Base-by-base conservation (phyloP, 805 yeast species). In the Yamadazyma akitaensis region DNA sequence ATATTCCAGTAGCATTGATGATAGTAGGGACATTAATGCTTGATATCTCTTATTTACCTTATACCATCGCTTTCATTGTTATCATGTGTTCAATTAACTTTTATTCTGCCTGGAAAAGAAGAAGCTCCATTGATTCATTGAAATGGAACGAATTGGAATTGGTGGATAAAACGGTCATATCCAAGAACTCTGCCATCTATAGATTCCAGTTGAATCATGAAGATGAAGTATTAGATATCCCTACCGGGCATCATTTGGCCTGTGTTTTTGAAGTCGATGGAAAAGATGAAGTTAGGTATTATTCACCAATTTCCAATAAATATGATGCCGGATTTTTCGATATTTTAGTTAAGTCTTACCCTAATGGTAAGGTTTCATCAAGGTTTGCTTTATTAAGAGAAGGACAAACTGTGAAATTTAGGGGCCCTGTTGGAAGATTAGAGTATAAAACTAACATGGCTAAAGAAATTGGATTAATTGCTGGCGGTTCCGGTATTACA, bases 401-500 rank as follows among this genome's bases (percentile, higher is more conserved):
- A 38, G 92, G 90, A 31, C 81, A 81, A 61, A 72, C 76, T 17
- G 86, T 85, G 16, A 77, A 78, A 51, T 85, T 87, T 58, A 79
- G 81, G 62, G 96, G 96, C 1, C 90, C 94, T 14, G 85, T 85
- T 42, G 94, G 95, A 13, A 76, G 83, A 61, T 80, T 87, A 64
- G 63, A 79, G 30, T 84, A 84, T 61, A 48, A 58, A 35, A 55
- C 75, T 21, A 84, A 84, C 59, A 76, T 80, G 70, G 84, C 81
- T 35, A 76, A 76, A 50, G 79, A 81, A 49, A 72, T 87, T 47
- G 81, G 82, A 16, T 74, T 87, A 68, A 73, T 87, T 55, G 92
- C 91, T 7, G 96, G 94, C 54, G 96, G 96, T 16, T 81, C 92
- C 0, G 96, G 97, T 43, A 84, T 91, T 52, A 88, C 97, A 8